phyloP scores from a whole-genome alignment of 2,329 filamentous ascomycete species.

The Arachnomyces sp. region DNA sequence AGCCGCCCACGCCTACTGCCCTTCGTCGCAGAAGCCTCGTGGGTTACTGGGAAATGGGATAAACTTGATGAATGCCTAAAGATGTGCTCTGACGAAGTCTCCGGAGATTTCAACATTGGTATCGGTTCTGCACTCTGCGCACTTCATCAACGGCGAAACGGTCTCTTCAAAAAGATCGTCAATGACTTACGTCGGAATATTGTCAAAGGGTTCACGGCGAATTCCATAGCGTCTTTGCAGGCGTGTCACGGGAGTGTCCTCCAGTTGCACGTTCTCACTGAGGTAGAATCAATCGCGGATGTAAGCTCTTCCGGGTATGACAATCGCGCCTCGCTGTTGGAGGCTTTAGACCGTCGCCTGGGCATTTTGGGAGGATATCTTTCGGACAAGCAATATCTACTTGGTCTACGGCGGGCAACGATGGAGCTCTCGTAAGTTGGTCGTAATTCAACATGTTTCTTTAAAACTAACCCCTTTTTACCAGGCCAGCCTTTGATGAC shows the following conservation, averaged over 20 bases:
- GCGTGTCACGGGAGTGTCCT: slow-evolving; percentile 78
- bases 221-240: slow-evolving; percentile 70
- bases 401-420: slow-evolving; percentile 74
- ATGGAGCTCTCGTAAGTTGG: slow-evolving; percentile 63
- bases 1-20: slow-evolving; percentile 60
- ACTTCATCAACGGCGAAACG: slow-evolving; percentile 45
- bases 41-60: slow-evolving; percentile 77
- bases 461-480: slow-evolving; percentile 9
- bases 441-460: background rate
- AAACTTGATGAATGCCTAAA: slow-evolving; percentile 60
- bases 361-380: slow-evolving; percentile 82
- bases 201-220: slow-evolving; percentile 64
- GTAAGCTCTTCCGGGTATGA: slow-evolving; percentile 26
- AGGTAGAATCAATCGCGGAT: slow-evolving; percentile 68
- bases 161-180: slow-evolving; percentile 51
- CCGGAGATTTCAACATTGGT: slow-evolving; percentile 71
- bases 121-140: slow-evolving; percentile 61
- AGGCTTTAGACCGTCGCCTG: slow-evolving; percentile 64
- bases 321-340: slow-evolving; percentile 30
- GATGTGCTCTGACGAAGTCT: slow-evolving; percentile 24
- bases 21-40: slow-evolving; percentile 83
- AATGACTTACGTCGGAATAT: slow-evolving; percentile 60
- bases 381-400: slow-evolving; percentile 84
- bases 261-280: slow-evolving; percentile 77
- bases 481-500: slow-evolving; percentile 51